Conservation (phyloP, 1,284 basidiomycete genomes). For the Ceratobasidium sp. region DNA sequence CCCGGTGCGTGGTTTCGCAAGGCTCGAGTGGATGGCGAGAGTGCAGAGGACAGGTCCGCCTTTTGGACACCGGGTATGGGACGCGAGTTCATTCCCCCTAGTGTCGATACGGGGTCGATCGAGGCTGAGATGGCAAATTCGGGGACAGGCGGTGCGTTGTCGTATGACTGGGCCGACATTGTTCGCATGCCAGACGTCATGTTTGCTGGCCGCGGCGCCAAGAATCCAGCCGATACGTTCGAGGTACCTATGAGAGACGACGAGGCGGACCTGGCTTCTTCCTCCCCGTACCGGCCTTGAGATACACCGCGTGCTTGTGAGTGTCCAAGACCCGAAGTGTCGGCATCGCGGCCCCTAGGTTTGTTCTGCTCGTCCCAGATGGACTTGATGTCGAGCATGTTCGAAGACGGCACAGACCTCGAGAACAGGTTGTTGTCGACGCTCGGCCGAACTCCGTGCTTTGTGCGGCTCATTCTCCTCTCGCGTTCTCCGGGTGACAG, state of each 20-base stretch:
- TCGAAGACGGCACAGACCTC: slow-evolving; percentile 75
- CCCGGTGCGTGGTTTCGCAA: slow-evolving; percentile 81
- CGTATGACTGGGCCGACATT: slow-evolving; percentile 29
- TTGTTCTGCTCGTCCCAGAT: slow-evolving; percentile 65
- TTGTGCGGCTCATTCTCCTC: slow-evolving; percentile 73
- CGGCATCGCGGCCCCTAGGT: slow-evolving; percentile 19
- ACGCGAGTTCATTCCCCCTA: slow-evolving; percentile 31
- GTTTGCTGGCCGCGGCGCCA: slow-evolving; percentile 19
- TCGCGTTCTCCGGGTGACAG: slow-evolving; percentile 83
- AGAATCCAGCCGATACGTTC: slow-evolving; percentile 32
- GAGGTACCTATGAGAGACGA: slow-evolving; percentile 36
- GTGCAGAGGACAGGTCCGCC: slow-evolving; percentile 35
- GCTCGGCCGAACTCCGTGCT: slow-evolving; percentile 50
- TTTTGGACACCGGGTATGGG: slow-evolving; percentile 34
- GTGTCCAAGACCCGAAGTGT: slow-evolving; percentile 15
- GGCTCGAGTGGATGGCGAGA: slow-evolving; percentile 71
- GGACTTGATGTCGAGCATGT: slow-evolving; percentile 71
- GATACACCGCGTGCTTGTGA: slow-evolving; percentile 17
- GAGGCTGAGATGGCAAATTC: slow-evolving; percentile 30
- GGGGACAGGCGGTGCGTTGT: slow-evolving; percentile 22
- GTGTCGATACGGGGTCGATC: slow-evolving; percentile 33
- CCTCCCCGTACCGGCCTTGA: slow-evolving; percentile 29
- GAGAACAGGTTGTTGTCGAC: slow-evolving; percentile 57
- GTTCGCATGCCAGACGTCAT: slow-evolving; percentile 5
- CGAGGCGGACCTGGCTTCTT: slow-evolving; percentile 14